Conservation (phyloP, 2,329 filamentous ascomycete genomes). For the Celoporthe dispersa region DNA sequence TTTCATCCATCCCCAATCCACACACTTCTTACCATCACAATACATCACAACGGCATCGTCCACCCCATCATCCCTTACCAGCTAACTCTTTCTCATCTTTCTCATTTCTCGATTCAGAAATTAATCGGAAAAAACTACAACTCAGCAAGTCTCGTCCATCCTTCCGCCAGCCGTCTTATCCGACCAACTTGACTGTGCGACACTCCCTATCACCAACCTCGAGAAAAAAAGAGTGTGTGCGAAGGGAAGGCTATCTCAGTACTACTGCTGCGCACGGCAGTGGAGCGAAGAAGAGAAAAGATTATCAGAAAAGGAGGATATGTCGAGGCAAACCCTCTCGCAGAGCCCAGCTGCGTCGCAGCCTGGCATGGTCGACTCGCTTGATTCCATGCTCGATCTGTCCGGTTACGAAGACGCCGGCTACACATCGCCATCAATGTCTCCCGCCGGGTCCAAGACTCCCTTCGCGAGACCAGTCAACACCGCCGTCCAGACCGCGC, state of each 20-base stretch:
- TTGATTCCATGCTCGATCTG: constrained; percentile 64
- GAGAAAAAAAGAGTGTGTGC: neutral
- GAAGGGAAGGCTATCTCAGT: neutral
- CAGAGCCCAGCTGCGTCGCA: constrained; percentile 36
- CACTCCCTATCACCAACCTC: neutral
- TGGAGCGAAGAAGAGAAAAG: constrained; percentile 6
- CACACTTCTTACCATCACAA: constrained; percentile 1
- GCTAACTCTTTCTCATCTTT: neutral
- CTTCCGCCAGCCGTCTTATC: constrained; percentile 3
- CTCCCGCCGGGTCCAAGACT: constrained; percentile 58
- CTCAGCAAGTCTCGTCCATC: neutral
- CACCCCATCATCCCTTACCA: neutral
- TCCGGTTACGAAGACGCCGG: constrained; percentile 65
- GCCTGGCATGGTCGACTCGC: constrained; percentile 51
- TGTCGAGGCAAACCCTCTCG: constrained; percentile 35
- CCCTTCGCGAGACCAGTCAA: constrained; percentile 57
- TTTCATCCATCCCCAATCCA: constrained; percentile 6
- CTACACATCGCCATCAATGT: constrained; percentile 65
- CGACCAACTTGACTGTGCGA: neutral
- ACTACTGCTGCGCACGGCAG: neutral
- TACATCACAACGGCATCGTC: constrained; percentile 7
- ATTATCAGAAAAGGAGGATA: constrained; percentile 16
- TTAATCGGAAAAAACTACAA: neutral
- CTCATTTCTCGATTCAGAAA: neutral
- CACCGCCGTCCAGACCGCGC: constrained; percentile 48